A percentile compares a stretch with the other conserved stretches of the same genome.
Conservation (phyloP, 768 basidiomycete genomes). For the Pulveroboletus sp. region DNA sequence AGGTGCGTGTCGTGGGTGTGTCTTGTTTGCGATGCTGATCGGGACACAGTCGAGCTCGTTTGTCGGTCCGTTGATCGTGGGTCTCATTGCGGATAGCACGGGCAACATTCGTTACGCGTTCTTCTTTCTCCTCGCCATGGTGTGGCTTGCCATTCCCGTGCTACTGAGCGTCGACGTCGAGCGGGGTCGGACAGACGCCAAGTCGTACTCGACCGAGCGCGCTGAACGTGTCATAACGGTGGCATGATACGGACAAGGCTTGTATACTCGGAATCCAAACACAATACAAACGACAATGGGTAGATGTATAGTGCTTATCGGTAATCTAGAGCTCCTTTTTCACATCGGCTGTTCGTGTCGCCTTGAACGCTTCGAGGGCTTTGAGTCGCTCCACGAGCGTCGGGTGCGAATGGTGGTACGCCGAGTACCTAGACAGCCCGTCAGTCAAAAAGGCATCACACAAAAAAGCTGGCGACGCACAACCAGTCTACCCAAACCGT, state of each 20-base stretch:
- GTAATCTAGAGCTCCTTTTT: conserved; percentile 27
- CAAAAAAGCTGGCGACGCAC: conserved; percentile 43
- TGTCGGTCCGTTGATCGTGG: conserved; percentile 86
- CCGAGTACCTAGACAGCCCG: conserved; percentile 76
- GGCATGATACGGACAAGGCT: background rate
- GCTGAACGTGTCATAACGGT: conserved; percentile 1
- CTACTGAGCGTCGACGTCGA: conserved; percentile 70
- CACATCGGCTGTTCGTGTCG: conserved; percentile 29
- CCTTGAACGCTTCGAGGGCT: conserved; percentile 70
- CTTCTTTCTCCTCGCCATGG: conserved; percentile 81
- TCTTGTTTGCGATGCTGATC: background rate
- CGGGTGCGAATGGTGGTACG: conserved; percentile 95
- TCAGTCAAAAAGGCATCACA: background rate
- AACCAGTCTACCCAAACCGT: conserved; percentile 95
- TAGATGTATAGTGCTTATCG: no score
- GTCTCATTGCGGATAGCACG: conserved; percentile 81
- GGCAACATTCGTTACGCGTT: conserved; percentile 92
- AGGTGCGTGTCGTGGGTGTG: conserved; percentile 58
- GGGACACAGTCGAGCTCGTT: conserved; percentile 78
- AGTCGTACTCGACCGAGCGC: conserved; percentile 24
- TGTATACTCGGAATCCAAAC: no score
- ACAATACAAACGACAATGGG: no score
- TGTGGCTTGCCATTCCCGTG: conserved; percentile 78
- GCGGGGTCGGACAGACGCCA: conserved; percentile 55
- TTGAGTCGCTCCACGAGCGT: conserved; percentile 87